Conservation (phyloP, 108 stramenopile species). For the Licmophora abbreviata region DNA sequence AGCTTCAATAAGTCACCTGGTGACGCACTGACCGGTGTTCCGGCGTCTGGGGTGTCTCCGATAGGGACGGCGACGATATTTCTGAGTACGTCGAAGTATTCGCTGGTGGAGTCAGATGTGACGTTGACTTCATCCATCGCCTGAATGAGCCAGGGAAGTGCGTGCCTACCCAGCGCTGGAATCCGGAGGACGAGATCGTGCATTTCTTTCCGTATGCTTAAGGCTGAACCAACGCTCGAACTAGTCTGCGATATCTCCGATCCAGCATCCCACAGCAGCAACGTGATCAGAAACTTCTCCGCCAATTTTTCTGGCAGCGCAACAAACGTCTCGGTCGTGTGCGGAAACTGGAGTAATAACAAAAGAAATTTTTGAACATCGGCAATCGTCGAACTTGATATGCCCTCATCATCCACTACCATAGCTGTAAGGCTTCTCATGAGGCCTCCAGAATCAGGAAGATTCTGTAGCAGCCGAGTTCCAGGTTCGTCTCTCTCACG, state of each 20-base stretch:
- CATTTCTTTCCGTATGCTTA: slow-evolving; percentile 55
- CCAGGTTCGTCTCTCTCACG: slow-evolving; percentile 36
- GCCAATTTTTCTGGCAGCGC: slow-evolving; percentile 51
- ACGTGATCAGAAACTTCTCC: slow-evolving; percentile 63
- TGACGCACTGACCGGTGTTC: background rate
- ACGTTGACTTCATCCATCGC: slow-evolving; percentile 53
- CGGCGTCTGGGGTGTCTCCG: background rate
- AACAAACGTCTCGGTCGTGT: slow-evolving; percentile 46
- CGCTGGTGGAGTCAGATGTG: slow-evolving; percentile 51
- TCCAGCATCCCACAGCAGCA: slow-evolving; percentile 67
- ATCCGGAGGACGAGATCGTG: slow-evolving; percentile 64
- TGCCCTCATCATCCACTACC: slow-evolving; percentile 64
- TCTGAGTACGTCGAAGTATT: slow-evolving; percentile 72
- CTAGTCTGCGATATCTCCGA: slow-evolving; percentile 20
- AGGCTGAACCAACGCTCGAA: slow-evolving; percentile 30
- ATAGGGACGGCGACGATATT: slow-evolving; percentile 32
- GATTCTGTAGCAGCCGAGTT: slow-evolving; percentile 34
- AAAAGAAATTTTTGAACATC: slow-evolving; percentile 64
- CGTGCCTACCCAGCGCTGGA: slow-evolving; percentile 47
- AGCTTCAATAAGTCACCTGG: slow-evolving; percentile 28
- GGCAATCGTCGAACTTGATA: slow-evolving; percentile 61
- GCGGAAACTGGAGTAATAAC: slow-evolving; percentile 50
- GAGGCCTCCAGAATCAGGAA: slow-evolving; percentile 52
- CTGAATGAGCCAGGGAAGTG: slow-evolving; percentile 73
- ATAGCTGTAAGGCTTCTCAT: slow-evolving; percentile 66